Percentiles rank a stretch among this genome's conserved stretches.
Conservation (phyloP, 192 early-diverging fungal genomes). For the Spinellus fusiger region DNA sequence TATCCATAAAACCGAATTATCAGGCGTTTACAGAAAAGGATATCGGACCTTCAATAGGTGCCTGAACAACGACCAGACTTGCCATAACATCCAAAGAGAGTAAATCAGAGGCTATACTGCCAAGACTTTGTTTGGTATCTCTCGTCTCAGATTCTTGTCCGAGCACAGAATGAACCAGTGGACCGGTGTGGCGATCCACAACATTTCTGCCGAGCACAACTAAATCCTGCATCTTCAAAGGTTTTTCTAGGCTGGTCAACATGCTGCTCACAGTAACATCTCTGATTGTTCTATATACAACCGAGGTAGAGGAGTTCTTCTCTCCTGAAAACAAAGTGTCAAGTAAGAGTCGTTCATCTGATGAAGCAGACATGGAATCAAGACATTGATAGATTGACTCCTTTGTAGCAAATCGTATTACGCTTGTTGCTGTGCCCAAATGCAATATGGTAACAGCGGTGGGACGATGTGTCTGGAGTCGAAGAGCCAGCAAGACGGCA, state of each 20-base stretch:
- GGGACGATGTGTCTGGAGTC: conserved; percentile 40
- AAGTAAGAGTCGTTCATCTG: conserved; percentile 30
- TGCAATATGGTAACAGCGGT: conserved; percentile 50
- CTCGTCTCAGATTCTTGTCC: conserved; percentile 29
- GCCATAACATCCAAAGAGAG: conserved; percentile 36
- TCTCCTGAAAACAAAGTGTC: conserved; percentile 4
- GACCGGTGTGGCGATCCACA: neutral
- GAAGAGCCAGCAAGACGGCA: conserved; percentile 48
- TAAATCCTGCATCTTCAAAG: conserved; percentile 29
- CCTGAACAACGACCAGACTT: conserved; percentile 44
- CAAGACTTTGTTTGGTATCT: conserved; percentile 23
- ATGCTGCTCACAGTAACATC: neutral
- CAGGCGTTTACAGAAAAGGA: neutral
- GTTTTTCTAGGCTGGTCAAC: conserved; percentile 23
- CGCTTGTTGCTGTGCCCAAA: conserved; percentile 21
- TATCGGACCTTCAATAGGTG: neutral
- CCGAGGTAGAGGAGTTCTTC: neutral
- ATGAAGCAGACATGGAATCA: conserved; percentile 6
- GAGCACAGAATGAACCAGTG: conserved; percentile 13
- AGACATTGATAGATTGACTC: conserved; percentile 4
- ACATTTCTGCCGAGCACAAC: conserved; percentile 22
- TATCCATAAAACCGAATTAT: neutral
- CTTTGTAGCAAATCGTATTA: neutral
- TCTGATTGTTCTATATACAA: neutral
- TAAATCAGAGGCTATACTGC: conserved; percentile 33